Evolutionary conservation across 192 early-diverging fungal species (phyloP).

Genomic region (Gryganskiella cystojenkinii): DNA sequence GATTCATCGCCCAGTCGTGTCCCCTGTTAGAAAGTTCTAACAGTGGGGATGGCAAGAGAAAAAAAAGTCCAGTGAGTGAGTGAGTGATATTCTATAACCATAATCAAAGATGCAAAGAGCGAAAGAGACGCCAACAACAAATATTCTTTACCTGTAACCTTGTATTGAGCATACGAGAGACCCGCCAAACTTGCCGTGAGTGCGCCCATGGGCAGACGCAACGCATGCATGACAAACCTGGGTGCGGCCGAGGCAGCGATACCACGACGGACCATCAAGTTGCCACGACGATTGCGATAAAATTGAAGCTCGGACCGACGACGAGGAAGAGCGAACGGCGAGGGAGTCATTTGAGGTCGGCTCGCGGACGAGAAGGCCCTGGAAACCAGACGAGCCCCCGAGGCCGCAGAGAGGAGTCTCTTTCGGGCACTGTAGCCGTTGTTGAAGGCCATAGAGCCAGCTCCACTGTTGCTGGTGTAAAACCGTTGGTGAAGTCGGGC

Average conservation of each 20-base stretch:
- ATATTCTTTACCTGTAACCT: slow-evolving; percentile 59
- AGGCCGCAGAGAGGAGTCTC: slow-evolving; percentile 13
- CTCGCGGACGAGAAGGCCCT: slow-evolving; percentile 36
- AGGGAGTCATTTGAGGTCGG: neutral
- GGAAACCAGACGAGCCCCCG: slow-evolving; percentile 36
- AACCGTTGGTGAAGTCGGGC: too few relatives aligned
- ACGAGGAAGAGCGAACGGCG: slow-evolving; percentile 33
- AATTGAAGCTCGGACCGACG: slow-evolving; percentile 40
- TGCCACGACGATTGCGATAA: slow-evolving; percentile 22
- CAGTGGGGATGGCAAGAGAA: neutral
- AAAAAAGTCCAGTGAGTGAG: neutral
- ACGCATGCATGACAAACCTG: slow-evolving; percentile 54
- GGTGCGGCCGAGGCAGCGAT: slow-evolving; percentile 53
- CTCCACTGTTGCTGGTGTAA: neutral
- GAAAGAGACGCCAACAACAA: neutral
- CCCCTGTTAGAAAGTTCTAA: slow-evolving; percentile 54
- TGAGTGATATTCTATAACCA: neutral
- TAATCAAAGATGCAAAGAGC: neutral
- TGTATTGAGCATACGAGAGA: slow-evolving; percentile 70
- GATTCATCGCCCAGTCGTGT: slow-evolving; percentile 41
- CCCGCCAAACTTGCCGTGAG: slow-evolving; percentile 68
- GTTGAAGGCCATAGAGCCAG: neutral
- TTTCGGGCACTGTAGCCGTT: neutral
- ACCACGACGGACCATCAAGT: slow-evolving; percentile 25
- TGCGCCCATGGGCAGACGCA: slow-evolving; percentile 68